Evolutionary conservation across 2,329 filamentous ascomycete genomes (phyloP).

Genomic region (Bipolaris oryzae): DNA sequence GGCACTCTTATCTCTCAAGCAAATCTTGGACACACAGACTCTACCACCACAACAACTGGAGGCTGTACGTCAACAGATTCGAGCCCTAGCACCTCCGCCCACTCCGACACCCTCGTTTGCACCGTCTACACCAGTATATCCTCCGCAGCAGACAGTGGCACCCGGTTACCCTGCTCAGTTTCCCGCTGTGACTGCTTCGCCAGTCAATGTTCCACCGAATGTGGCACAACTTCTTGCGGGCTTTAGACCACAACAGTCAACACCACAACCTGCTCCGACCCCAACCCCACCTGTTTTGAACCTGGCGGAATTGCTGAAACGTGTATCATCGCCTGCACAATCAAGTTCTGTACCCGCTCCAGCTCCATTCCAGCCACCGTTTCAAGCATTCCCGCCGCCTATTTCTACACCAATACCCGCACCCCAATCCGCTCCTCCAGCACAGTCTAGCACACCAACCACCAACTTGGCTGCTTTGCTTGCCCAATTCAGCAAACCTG

Average conservation of each 20-base stretch:
- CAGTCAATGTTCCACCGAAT: conserved; percentile 31
- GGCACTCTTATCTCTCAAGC: conserved; percentile 84
- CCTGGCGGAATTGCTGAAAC: conserved; percentile 39
- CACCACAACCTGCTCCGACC: conserved; percentile 27
- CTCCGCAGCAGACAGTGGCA: conserved; percentile 34
- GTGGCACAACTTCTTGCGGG: conserved; percentile 41
- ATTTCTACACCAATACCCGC: conserved; percentile 30
- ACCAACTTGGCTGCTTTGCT: conserved; percentile 42
- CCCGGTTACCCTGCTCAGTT: conserved; percentile 24
- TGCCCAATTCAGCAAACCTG: conserved; percentile 39
- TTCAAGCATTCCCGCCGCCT: conserved; percentile 29
- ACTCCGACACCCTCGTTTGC: conserved; percentile 50
- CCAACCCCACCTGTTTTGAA: conserved; percentile 32
- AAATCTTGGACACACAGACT: conserved; percentile 76
- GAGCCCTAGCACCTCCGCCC: conserved; percentile 71
- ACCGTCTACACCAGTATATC: conserved; percentile 36
- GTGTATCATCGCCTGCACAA: conserved; percentile 37
- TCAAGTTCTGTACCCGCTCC: conserved; percentile 29
- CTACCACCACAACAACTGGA: conserved; percentile 81
- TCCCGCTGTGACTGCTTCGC: conserved; percentile 26
- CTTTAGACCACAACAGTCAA: conserved; percentile 28
- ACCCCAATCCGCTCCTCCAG: conserved; percentile 28
- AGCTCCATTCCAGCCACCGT: conserved; percentile 39
- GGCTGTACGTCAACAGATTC: conserved; percentile 83
- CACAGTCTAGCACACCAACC: conserved; percentile 34